phyloP scores from a whole-genome alignment of 2,329 filamentous ascomycete species.

The Epichloe glyceriae region DNA sequence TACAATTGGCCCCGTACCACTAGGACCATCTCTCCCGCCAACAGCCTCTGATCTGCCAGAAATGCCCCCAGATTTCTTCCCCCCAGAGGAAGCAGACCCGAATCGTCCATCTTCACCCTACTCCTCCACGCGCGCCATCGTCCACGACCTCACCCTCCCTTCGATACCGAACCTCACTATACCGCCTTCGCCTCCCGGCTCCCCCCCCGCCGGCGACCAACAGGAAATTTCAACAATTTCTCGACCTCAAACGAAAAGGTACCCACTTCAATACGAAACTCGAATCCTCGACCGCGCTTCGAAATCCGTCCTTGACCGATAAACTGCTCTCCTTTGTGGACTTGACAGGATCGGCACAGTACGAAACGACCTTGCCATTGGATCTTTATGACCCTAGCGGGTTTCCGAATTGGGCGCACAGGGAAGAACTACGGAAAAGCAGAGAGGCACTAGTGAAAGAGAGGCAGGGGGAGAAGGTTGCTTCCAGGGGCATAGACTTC shows the following conservation, averaged over 20 bases:
- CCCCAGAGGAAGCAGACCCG: constrained; percentile 12
- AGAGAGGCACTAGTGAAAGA: constrained; percentile 34
- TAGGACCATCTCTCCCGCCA: constrained; percentile 28
- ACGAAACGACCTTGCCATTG: constrained; percentile 45
- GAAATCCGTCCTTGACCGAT: constrained; percentile 59
- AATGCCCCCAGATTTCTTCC: constrained; percentile 10
- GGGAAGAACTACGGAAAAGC: constrained; percentile 34
- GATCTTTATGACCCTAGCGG: constrained; percentile 45
- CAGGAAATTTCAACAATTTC: constrained; percentile 60
- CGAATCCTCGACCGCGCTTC: constrained; percentile 50
- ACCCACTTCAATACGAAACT: constrained; percentile 70
- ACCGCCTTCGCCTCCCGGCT: constrained; percentile 57
- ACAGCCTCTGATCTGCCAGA: constrained; percentile 12
- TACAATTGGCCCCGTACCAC: constrained; percentile 17
- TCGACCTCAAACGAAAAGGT: constrained; percentile 62
- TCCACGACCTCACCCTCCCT: constrained; percentile 64
- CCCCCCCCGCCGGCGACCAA: constrained; percentile 40
- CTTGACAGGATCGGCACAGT: constrained; percentile 40
- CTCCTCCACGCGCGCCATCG: constrained; percentile 46
- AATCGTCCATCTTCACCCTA: constrained; percentile 45
- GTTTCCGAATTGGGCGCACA: constrained; percentile 43
- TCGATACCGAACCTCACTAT: constrained; percentile 60
- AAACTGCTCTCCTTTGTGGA: constrained; percentile 59
- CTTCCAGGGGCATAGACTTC: constrained; percentile 35
- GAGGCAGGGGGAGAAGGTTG: constrained; percentile 29